Conservation (phyloP, 2,329 filamentous ascomycete genomes). For the Hypoxylon sp. region DNA sequence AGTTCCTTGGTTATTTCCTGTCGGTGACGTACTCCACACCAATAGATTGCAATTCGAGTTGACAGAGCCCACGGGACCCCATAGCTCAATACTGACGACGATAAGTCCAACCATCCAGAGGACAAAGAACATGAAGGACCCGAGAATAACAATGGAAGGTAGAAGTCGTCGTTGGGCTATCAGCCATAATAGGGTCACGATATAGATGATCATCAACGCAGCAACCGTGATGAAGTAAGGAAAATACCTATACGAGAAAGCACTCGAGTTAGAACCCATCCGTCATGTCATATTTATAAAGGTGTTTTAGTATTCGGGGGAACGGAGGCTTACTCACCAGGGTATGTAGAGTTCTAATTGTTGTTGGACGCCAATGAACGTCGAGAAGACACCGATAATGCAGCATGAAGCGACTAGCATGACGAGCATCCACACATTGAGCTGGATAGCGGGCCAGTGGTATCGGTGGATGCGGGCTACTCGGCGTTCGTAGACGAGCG, state of each 20-base stretch:
- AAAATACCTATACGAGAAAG: constrained; percentile 69
- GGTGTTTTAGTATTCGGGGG: not conserved
- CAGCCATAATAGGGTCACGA: constrained; percentile 74
- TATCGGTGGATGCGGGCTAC: constrained; percentile 69
- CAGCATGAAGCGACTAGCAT: constrained; percentile 72
- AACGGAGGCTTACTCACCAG: constrained; percentile 64
- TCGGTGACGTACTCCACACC: constrained; percentile 67
- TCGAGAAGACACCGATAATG: constrained; percentile 73
- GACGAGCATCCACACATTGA: constrained; percentile 77
- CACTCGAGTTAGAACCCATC: constrained; percentile 3
- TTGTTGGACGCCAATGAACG: constrained; percentile 71
- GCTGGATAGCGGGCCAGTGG: constrained; percentile 77
- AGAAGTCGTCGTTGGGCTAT: constrained; percentile 73
- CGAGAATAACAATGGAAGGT: constrained; percentile 73
- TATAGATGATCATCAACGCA: constrained; percentile 74
- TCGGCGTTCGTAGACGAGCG: constrained; percentile 62
- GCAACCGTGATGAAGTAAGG: constrained; percentile 74
- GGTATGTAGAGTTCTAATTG: constrained; percentile 69
- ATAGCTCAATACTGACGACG: constrained; percentile 73
- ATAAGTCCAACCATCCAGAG: constrained; percentile 78
- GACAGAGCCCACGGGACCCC: constrained; percentile 72
- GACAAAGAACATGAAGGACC: constrained; percentile 75
- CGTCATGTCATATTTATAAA: not conserved
- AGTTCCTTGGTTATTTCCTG: constrained; percentile 67
- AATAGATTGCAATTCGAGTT: constrained; percentile 71